A percentile compares a stretch with the other conserved stretches of the same genome.
Evolutionary conservation across 768 basidiomycete species (phyloP).

Genomic region (Arthromyces matolae): DNA sequence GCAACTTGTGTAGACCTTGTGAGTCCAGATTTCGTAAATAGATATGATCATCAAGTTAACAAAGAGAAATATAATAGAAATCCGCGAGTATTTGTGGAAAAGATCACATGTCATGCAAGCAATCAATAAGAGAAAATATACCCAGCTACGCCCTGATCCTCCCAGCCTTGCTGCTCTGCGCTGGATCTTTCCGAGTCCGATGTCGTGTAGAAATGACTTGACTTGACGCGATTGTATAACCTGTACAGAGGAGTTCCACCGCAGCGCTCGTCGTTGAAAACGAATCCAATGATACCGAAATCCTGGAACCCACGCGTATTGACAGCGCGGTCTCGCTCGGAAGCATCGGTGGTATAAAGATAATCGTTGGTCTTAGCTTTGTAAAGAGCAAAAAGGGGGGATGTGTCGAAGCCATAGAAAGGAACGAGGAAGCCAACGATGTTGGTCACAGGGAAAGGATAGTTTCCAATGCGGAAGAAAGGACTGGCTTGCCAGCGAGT

Average conservation of each 20-base stretch:
- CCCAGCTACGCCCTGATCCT: slow-evolving; percentile 10
- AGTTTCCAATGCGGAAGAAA: slow-evolving; percentile 4
- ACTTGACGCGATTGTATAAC: slow-evolving; percentile 8
- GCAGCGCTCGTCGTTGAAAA: slow-evolving; percentile 7
- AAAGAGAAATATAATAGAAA: neutral
- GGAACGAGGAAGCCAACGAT: slow-evolving; percentile 6
- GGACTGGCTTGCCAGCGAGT: neutral
- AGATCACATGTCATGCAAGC: too few species aligned
- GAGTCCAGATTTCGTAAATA: too few species aligned
- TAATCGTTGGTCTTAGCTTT: slow-evolving; percentile 10
- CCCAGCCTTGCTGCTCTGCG: slow-evolving; percentile 7
- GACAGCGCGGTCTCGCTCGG: slow-evolving; percentile 9
- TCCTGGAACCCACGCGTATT: slow-evolving; percentile 3
- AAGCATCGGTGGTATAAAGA: slow-evolving; percentile 8
- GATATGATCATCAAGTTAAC: neutral
- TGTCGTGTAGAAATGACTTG: slow-evolving; percentile 10
- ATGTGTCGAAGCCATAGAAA: neutral
- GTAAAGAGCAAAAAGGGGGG: slow-evolving; percentile 6
- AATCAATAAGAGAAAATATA: slow-evolving; percentile 6
- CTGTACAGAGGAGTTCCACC: slow-evolving; percentile 12
- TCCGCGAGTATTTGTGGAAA: too few species aligned
- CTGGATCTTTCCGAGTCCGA: slow-evolving; percentile 7
- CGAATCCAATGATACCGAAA: slow-evolving; percentile 4
- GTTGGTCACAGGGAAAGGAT: slow-evolving; percentile 1
- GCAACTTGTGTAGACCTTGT: slow-evolving; percentile 9